Conservation (phyloP, 2,329 filamentous ascomycete species). For the Phoma sp. region DNA sequence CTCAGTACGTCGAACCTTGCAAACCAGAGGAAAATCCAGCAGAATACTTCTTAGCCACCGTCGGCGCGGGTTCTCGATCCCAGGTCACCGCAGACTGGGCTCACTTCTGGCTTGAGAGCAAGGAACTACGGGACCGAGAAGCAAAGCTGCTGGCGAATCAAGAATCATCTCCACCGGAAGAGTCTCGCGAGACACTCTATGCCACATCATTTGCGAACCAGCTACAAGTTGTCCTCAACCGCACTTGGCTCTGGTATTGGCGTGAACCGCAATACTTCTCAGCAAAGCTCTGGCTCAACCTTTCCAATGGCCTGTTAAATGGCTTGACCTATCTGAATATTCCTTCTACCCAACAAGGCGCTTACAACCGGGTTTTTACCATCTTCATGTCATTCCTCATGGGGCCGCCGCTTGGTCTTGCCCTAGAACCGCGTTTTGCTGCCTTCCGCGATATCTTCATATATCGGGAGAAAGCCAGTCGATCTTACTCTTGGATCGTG, state of each 20-base stretch:
- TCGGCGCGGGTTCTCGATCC: conserved; percentile 41
- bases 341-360: conserved; percentile 37
- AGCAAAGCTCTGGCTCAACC: conserved; percentile 33
- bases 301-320: conserved; percentile 30
- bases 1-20: conserved; percentile 60
- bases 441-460: conserved; percentile 59
- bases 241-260: conserved; percentile 29
- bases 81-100: conserved; percentile 37
- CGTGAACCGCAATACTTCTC: conserved; percentile 34
- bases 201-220: conserved; percentile 31
- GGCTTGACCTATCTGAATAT: conserved; percentile 36
- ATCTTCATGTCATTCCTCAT: conserved; percentile 58
- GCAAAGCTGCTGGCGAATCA: conserved; percentile 42
- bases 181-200: conserved; percentile 43
- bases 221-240: conserved; percentile 26
- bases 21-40: conserved; percentile 58
- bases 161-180: conserved; percentile 45
- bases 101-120: conserved; percentile 49
- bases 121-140: conserved; percentile 46
- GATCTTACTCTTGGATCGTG: conserved; percentile 75
- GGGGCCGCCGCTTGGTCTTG: conserved; percentile 49
- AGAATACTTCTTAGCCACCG: conserved; percentile 82
- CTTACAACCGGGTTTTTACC: conserved; percentile 54
- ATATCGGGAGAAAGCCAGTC: conserved; percentile 66
- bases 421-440: conserved; percentile 55